A percentile compares a stretch with the other conserved stretches of the same genome.
phyloP scores from a whole-genome alignment of 2,329 filamentous ascomycete species.

The Trichoderma arundinaceum region DNA sequence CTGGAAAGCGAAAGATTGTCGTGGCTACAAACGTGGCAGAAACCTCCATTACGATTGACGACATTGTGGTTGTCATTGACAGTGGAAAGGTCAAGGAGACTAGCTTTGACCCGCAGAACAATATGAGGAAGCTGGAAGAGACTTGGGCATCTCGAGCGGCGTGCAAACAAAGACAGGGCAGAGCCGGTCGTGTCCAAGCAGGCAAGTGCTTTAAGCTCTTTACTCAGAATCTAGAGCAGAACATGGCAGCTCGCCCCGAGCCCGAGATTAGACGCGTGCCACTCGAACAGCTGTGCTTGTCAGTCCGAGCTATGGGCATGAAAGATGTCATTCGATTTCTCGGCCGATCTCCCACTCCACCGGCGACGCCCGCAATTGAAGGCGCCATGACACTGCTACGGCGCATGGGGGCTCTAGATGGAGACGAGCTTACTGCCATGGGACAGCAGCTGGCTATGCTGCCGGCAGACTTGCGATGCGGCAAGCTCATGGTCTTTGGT shows the following conservation, averaged over 20 bases:
- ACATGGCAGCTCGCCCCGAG: slow-evolving; percentile 87
- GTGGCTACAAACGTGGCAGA: slow-evolving; percentile 97
- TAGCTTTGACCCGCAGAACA: slow-evolving; percentile 86
- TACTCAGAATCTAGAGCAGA: slow-evolving; percentile 80
- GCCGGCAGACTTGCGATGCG: slow-evolving; percentile 88
- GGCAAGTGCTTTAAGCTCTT: slow-evolving; percentile 96
- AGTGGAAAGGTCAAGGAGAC: slow-evolving; percentile 96
- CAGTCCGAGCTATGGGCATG: slow-evolving; percentile 93
- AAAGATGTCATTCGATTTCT: slow-evolving; percentile 81
- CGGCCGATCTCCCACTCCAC: slow-evolving; percentile 84
- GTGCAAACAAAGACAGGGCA: slow-evolving; percentile 90
- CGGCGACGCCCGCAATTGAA: slow-evolving; percentile 82
- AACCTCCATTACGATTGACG: slow-evolving; percentile 97
- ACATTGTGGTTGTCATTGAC: slow-evolving; percentile 95
- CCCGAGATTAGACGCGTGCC: slow-evolving; percentile 94
- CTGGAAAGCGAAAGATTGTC: slow-evolving; percentile 87
- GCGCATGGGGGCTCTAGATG: slow-evolving; percentile 87
- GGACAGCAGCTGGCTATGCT: slow-evolving; percentile 95
- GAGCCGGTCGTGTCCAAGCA: slow-evolving; percentile 89
- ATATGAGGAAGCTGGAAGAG: slow-evolving; percentile 93
- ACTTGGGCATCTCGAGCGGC: slow-evolving; percentile 94
- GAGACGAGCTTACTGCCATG: slow-evolving; percentile 84
- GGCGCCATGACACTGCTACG: slow-evolving; percentile 79
- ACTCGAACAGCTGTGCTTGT: slow-evolving; percentile 90
- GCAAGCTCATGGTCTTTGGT: slow-evolving; percentile 94